phyloP scores from a whole-genome alignment of 1,284 basidiomycete species.

The Meripilus lineatus region DNA sequence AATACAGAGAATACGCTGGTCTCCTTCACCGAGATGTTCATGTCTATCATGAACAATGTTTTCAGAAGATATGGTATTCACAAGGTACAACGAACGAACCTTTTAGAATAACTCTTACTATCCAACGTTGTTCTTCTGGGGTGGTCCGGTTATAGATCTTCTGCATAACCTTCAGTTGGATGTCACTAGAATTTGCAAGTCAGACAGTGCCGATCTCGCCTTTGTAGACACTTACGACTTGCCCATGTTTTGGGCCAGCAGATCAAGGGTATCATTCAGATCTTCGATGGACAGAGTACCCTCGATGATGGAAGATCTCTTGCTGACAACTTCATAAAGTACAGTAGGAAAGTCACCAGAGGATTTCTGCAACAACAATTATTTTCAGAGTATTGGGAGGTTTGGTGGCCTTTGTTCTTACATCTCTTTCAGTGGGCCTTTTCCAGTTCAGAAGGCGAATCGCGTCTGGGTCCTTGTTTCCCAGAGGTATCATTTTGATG shows the following conservation, averaged over 20 bases:
- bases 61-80: too few species aligned
- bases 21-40: conserved; percentile 81
- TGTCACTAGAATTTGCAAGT: conserved; percentile 45
- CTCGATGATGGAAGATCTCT: conserved; percentile 79
- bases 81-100: conserved; percentile 42
- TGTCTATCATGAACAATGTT: too few species aligned
- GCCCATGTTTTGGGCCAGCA: conserved; percentile 62
- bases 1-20: conserved; percentile 84
- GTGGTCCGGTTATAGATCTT: conserved; percentile 76
- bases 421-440: conserved; percentile 67
- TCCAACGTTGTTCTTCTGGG: conserved; percentile 85
- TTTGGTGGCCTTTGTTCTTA: conserved; percentile 22
- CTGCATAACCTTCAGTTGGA: conserved; percentile 71
- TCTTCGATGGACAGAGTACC: conserved; percentile 75
- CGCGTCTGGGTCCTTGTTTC: conserved; percentile 73
- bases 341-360: conserved; percentile 87
- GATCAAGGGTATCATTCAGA: conserved; percentile 75
- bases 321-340: conserved; percentile 78
- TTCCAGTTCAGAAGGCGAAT: conserved; percentile 87
- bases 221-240: conserved; percentile 61
- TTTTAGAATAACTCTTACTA: conserved; percentile 90
- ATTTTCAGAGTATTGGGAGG: conserved; percentile 5
- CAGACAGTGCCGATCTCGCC: too few species aligned
- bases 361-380: conserved; percentile 37
- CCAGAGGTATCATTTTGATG: conserved; percentile 82